Evolutionary conservation across 2,329 filamentous ascomycete species (phyloP).

Genomic region (Monilinia aucupariae): DNA sequence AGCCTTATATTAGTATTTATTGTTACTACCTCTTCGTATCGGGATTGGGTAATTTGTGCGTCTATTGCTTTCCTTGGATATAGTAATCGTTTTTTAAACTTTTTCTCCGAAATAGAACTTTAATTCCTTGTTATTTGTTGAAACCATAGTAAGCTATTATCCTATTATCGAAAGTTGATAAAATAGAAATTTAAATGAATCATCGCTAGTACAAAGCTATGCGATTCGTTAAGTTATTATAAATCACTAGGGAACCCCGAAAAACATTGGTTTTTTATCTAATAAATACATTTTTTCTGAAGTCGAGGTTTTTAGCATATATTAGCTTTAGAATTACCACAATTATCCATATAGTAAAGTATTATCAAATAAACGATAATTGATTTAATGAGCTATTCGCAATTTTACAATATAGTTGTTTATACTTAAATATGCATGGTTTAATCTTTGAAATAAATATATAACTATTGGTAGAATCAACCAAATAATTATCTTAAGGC

Average conservation of each 20-base stretch:
- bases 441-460: no score
- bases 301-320: background rate
- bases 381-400: no score
- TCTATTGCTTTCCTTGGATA: background rate
- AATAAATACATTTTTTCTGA: background rate
- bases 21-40: background rate
- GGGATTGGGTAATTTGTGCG: background rate
- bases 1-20: background rate
- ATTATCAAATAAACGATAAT: no score
- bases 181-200: conserved; percentile 14
- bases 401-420: no score
- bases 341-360: no score
- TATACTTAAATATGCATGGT: no score
- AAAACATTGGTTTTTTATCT: background rate
- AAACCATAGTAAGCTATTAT: background rate
- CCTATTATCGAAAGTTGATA: conserved; percentile 11
- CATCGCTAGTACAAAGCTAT: conserved; percentile 1
- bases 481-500: no score
- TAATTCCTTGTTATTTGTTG: no score
- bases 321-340: no score
- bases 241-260: background rate
- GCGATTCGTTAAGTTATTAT: background rate
- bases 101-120: no score
- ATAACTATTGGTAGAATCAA: no score
- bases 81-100: background rate